Evolutionary conservation across 257 asterid genomes (phyloP), one percentile per base, ranked within the genome.

Genomic region (Solanum etuberosum): DNA sequence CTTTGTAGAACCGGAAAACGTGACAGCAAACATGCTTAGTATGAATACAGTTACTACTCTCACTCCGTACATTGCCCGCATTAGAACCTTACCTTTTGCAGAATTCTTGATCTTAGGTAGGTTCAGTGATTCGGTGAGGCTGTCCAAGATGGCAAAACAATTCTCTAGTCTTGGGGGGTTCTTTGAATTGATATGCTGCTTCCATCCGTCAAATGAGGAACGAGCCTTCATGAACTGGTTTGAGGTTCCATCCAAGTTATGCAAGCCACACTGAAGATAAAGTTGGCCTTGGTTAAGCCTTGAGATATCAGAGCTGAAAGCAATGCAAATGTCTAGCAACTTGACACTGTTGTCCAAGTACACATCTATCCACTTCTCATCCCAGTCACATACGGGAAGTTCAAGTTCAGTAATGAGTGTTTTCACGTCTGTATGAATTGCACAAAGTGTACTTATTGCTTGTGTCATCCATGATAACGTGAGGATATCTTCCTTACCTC

Each of bases 41-140:
- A 96, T 73, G 71, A 94, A 90, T 35, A 96, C 92, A 38, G 97
- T 95, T 5, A 92, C 92, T 65, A 92, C 93, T 89, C 90, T 94
- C 35, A 95, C 96, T 43, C 98, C 99, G 37, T 92, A 93, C 98
- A 96, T 93, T 29, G 97, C 98, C 87, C 72, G 93, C 98, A 95
- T 96, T 90, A 96, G 81, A 70, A 95, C 93, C 91, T 92, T 93
- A 15, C 98, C 99, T 88, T 94, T 94, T 4, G 95, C 90, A 7
- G 99, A 95, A 89, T 94, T 94, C 92, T 95, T 96, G 6, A 94
- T 93, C 89, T 94, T 94, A 48, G 99, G 99, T 18, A 92, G 93
- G 91, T 95, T 91, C 29, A 95, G 91, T 32, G 93, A 93, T 82
- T 89, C 91, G 9, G 91, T 89, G 61, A 96, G 96, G 73, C 86